These are phyloP conservation scores for Ophiostoma fasciatum DNA, from an alignment of 2,329 filamentous ascomycete species.

Conservation along the genomic window DNA sequence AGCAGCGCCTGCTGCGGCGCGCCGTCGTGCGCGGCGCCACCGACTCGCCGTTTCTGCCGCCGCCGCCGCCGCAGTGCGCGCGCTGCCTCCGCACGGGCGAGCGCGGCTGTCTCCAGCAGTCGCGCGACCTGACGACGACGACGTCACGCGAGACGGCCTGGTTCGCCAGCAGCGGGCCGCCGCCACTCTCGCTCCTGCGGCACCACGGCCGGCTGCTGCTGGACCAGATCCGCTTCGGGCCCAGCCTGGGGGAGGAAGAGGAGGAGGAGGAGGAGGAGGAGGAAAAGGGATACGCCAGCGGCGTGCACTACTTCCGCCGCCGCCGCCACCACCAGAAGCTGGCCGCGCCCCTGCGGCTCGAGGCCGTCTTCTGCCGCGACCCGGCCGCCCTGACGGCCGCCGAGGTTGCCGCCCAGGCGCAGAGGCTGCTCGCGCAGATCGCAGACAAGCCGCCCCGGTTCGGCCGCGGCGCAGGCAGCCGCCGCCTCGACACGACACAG, in stretches of 20 bases:
- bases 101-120: conserved; percentile 9
- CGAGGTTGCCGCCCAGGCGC: conserved; percentile 2
- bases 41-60: conserved; percentile 7
- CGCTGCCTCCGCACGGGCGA: conserved; percentile 7
- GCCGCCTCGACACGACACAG: too few species aligned
- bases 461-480: too few species aligned
- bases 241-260: neutral
- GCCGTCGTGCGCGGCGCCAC: conserved; percentile 2
- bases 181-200: conserved; percentile 8
- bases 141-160: neutral
- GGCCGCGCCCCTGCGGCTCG: conserved; percentile 1
- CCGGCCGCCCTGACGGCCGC: neutral
- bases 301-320: too few species aligned
- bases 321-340: neutral
- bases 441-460: neutral
- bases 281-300: too few species aligned
- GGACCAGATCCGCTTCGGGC: conserved; percentile 1
- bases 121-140: conserved; percentile 4
- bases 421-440: conserved; percentile 2
- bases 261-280: neutral
- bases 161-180: conserved; percentile 11
- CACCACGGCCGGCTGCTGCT: conserved; percentile 7
- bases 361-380: conserved; percentile 11
- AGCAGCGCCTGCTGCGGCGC: conserved; percentile 2
- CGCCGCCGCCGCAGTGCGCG: conserved; percentile 6